Evolutionary conservation across 192 early-diverging fungal species (phyloP), one percentile per base, ranked within the genome.

Genomic region (Paraglomus brasilianum): DNA sequence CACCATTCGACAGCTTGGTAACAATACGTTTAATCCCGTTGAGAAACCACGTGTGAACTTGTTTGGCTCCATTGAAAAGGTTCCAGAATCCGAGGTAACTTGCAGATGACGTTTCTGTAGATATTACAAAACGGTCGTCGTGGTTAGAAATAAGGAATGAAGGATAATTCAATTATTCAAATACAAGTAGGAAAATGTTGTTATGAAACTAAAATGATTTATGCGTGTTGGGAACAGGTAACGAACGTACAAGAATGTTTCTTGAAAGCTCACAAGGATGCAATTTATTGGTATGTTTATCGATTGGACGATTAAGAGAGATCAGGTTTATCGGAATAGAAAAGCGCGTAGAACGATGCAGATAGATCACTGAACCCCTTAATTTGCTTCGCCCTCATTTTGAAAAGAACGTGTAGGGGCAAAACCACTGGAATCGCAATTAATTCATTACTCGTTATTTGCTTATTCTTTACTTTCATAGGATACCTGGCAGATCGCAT

Each of bases 1-100:
- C 48, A 74, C 79, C 15, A 65, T 83, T 44, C 74, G 78, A 51
- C 77, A 76, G 55, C 72, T 66, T 22, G 39, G 43, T 38, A 36
- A 52, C 51, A 47, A 63, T 39, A 38, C 24, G 46, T 70, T 45
- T 39, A 50, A 44, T 19, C 80, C 80, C 0, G 70, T 83, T 63
- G 72, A 69, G 14, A 75, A 81, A 46, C 80, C 80, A 45, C 71
- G 82, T 38, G 65, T 83, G 5, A 79, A 80, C 41, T 48, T 83
- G 42, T 57, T 83, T 11, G 82, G 82, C 39, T 62, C 69, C 48
- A 38, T 83, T 30, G 72, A 56, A 46, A 41, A 30, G 9, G 39
- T 77, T 38, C 36, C 47, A 10, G 63, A 67, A 1, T 15, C 46
- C 13, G 43, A 71, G 44, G 70, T 71, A 47, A 30, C 3, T 30